These are phyloP conservation scores for Suillus fuscotomentosus DNA, from an alignment of 768 basidiomycete species.

Conservation along the genomic window DNA sequence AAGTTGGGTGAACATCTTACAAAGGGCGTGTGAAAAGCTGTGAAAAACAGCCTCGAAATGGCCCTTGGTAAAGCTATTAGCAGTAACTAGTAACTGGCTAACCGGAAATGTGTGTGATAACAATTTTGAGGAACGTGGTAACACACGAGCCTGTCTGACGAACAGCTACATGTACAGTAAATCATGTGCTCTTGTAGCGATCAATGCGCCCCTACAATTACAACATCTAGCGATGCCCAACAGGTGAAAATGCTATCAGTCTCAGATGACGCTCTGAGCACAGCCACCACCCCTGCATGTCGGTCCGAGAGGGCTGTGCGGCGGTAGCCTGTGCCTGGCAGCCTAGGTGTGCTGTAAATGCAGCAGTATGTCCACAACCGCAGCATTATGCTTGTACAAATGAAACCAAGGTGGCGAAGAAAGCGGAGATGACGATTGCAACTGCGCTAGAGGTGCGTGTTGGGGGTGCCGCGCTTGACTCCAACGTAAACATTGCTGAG, in stretches of 20 bases:
- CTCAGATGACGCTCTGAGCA: neutral
- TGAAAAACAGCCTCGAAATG: too few species aligned
- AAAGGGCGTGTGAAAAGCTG: neutral
- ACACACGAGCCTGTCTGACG: neutral
- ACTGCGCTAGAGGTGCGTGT: constrained; percentile 1
- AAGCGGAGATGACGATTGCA: constrained; percentile 10
- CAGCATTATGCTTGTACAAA: neutral
- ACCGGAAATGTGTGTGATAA: neutral
- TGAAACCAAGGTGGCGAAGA: constrained; percentile 10
- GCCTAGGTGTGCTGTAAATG: neutral
- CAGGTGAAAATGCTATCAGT: neutral
- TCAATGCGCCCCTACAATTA: neutral
- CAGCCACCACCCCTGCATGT: neutral
- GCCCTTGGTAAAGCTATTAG: too few species aligned
- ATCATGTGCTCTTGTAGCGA: neutral
- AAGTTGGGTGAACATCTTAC: too few species aligned
- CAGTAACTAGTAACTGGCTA: neutral
- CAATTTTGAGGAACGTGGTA: too few species aligned
- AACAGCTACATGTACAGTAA: neutral
- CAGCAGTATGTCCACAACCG: neutral
- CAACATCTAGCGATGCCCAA: neutral
- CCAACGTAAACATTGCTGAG: constrained; percentile 10
- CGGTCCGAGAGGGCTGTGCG: neutral
- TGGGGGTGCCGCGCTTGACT: constrained; percentile 13
- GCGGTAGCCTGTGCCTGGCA: too few species aligned